These are phyloP conservation scores for Pleurotus eryngii DNA, from an alignment of 768 basidiomycete genomes.

Conservation along the genomic window DNA sequence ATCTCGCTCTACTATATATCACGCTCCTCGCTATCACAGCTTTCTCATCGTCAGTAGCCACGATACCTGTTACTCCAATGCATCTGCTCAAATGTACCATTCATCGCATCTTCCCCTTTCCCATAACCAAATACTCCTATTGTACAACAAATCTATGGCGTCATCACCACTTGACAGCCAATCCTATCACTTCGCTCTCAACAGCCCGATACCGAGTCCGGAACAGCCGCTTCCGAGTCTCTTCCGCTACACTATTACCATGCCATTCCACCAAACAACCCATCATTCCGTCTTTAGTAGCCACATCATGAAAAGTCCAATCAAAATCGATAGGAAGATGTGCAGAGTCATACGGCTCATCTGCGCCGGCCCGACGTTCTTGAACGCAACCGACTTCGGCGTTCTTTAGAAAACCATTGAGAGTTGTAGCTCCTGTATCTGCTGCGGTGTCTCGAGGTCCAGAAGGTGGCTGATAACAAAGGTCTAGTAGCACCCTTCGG, in stretches of 20 bases:
- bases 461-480: background rate
- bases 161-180: constrained; percentile 68
- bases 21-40: constrained; percentile 1
- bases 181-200: constrained; percentile 77
- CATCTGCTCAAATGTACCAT: background rate
- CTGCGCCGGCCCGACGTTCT: background rate
- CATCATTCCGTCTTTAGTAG: constrained; percentile 16
- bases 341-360: background rate
- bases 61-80: background rate
- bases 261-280: constrained; percentile 24
- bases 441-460: background rate
- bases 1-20: constrained; percentile 2
- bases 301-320: constrained; percentile 8
- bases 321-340: background rate
- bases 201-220: constrained; percentile 84
- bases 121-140: background rate
- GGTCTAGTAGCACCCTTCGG: constrained; percentile 1
- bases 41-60: background rate
- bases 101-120: background rate
- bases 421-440: background rate
- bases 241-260: constrained; percentile 40
- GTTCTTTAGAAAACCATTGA: background rate
- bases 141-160: background rate
- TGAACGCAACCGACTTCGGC: background rate
- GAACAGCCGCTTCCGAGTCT: constrained; percentile 45